These are phyloP conservation scores for Mrakia blollopis DNA, from an alignment of 768 basidiomycete species.

Conservation along the genomic window DNA sequence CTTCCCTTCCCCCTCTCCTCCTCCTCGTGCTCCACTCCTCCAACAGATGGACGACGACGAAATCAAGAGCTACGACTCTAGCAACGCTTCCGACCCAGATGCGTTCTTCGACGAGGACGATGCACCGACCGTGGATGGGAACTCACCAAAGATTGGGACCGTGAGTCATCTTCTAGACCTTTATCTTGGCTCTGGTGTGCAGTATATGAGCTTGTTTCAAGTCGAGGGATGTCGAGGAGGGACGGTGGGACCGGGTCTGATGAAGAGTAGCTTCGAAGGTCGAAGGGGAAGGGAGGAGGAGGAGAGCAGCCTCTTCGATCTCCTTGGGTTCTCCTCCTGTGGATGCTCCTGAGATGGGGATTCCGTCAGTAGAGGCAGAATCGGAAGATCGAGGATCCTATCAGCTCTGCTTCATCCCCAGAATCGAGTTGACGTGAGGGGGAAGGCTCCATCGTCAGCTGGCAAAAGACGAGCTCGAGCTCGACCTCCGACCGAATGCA, in stretches of 20 bases:
- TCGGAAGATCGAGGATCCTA: too few species aligned
- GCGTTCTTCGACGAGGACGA: conserved; percentile 24
- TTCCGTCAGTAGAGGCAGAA: too few species aligned
- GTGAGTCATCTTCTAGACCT: background rate
- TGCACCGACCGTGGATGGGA: background rate
- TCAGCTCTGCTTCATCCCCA: too few species aligned
- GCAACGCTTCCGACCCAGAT: conserved; percentile 21
- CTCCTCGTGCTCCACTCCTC: background rate
- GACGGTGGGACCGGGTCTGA: too few species aligned
- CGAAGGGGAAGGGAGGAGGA: background rate
- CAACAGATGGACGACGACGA: conserved; percentile 25
- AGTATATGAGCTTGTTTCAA: too few species aligned
- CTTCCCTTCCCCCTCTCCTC: background rate
- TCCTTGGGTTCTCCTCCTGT: background rate
- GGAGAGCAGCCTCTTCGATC: background rate
- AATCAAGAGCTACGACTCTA: conserved; percentile 21
- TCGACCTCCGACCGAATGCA: too few species aligned
- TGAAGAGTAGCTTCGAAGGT: background rate
- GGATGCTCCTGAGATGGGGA: too few species aligned
- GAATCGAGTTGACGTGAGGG: too few species aligned
- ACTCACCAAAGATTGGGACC: background rate
- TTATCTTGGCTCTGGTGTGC: too few species aligned
- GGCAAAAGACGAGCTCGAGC: too few species aligned
- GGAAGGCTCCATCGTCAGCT: too few species aligned
- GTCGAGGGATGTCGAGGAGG: too few species aligned